phyloP scores from a whole-genome alignment of 2,329 filamentous ascomycete species.

The Sarocladiaceae sp. region DNA sequence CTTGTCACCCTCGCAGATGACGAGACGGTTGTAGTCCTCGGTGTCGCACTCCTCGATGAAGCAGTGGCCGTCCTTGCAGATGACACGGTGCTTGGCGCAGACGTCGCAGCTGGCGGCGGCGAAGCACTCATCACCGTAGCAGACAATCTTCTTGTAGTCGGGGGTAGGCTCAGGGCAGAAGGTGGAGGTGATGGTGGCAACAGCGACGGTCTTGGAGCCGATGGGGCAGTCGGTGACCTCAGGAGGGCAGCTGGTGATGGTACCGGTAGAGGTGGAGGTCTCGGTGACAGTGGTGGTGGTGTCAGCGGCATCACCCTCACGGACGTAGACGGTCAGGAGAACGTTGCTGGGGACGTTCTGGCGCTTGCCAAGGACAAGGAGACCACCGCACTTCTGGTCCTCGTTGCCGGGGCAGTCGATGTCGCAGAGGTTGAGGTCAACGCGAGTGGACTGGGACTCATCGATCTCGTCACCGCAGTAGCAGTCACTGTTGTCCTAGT shows the following conservation, averaged over 20 bases:
- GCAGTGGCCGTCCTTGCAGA: constrained; percentile 26
- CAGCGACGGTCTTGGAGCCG: constrained; percentile 18
- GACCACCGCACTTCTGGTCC: constrained; percentile 13
- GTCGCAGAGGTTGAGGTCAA: constrained; percentile 12
- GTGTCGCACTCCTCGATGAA: constrained; percentile 20
- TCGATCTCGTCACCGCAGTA: constrained; percentile 18
- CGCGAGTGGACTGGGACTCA: constrained; percentile 11
- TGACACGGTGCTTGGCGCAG: constrained; percentile 24
- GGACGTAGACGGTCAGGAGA: constrained; percentile 14
- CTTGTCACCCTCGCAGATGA: constrained; percentile 17
- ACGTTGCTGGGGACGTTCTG: constrained; percentile 8
- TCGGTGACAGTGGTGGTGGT: constrained; percentile 14
- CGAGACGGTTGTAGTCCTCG: constrained; percentile 12
- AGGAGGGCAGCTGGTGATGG: constrained; percentile 25
- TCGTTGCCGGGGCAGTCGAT: constrained; percentile 16
- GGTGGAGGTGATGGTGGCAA: constrained; percentile 18
- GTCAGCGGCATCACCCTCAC: background rate
- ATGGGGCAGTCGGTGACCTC: constrained; percentile 9
- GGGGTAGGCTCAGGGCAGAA: constrained; percentile 17
- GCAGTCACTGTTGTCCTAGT: constrained; percentile 15
- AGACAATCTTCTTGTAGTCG: constrained; percentile 27
- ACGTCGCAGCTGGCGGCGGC: constrained; percentile 23
- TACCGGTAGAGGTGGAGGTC: constrained; percentile 24
- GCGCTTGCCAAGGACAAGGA: background rate
- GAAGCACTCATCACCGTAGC: constrained; percentile 28